These are phyloP conservation scores for Pontederia crassipes DNA, from an alignment of 176 grass and related monocot genomes.

Conservation along the genomic window DNA sequence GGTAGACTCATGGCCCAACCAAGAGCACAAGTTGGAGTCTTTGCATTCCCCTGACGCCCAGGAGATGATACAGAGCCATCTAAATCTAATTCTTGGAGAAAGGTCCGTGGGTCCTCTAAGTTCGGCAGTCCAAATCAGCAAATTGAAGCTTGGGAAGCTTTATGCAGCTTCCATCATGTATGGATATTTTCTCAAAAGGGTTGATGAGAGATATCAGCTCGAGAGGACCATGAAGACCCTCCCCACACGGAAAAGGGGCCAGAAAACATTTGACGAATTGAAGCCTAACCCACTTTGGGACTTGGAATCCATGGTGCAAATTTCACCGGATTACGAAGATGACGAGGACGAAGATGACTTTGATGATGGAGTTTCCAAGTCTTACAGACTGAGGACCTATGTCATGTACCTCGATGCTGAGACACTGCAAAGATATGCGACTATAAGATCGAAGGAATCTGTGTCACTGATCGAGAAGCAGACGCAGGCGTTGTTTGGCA, in stretches of 20 bases:
- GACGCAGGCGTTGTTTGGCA: slow-evolving; percentile 84
- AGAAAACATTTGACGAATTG: slow-evolving; percentile 48
- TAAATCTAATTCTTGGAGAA: slow-evolving; percentile 80
- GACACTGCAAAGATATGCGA: slow-evolving; percentile 74
- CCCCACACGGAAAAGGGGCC: slow-evolving; percentile 41
- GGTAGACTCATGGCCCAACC: slow-evolving; percentile 50
- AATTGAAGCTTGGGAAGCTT: slow-evolving; percentile 90
- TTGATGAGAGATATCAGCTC: slow-evolving; percentile 86
- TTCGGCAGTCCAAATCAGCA: slow-evolving; percentile 75
- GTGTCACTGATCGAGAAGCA: slow-evolving; percentile 90
- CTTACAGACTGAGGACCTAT: slow-evolving; percentile 65
- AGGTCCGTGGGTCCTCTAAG: slow-evolving; percentile 46
- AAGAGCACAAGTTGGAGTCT: slow-evolving; percentile 60
- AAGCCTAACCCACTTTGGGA: slow-evolving; percentile 91
- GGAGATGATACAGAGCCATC: slow-evolving; percentile 90
- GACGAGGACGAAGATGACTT: slow-evolving; percentile 34
- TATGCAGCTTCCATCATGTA: slow-evolving; percentile 99
- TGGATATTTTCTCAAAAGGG: slow-evolving; percentile 93
- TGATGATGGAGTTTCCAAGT: slow-evolving; percentile 39
- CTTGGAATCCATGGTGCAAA: slow-evolving; percentile 75
- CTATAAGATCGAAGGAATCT: slow-evolving; percentile 79
- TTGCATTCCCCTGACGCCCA: slow-evolving; percentile 73
- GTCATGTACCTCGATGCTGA: slow-evolving; percentile 65
- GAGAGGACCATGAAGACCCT: slow-evolving; percentile 87
- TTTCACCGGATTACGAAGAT: slow-evolving; percentile 31